phyloP scores from a whole-genome alignment of 2,329 filamentous ascomycete genomes.

The Stagonosporopsis rhizophila region DNA sequence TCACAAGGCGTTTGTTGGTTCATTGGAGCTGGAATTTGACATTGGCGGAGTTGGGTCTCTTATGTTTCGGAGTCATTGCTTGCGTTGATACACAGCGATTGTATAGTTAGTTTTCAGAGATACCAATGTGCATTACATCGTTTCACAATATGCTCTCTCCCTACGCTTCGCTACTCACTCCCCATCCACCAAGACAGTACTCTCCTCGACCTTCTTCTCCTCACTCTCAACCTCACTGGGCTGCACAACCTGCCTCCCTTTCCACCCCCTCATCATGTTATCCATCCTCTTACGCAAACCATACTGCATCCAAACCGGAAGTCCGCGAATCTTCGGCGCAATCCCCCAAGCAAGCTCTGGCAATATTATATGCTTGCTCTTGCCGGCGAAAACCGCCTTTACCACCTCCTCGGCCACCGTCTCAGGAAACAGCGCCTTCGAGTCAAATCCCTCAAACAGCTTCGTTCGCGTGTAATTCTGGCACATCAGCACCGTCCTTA shows the following conservation, averaged over 20 bases:
- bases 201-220: slow-evolving; percentile 33
- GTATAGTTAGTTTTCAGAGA: slow-evolving; percentile 3
- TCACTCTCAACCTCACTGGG: slow-evolving; percentile 40
- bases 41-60: neutral
- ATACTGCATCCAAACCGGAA: slow-evolving; percentile 71
- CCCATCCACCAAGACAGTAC: slow-evolving; percentile 24
- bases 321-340: slow-evolving; percentile 52
- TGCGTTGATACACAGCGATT: slow-evolving; percentile 1
- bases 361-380: slow-evolving; percentile 64
- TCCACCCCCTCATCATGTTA: slow-evolving; percentile 46
- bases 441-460: slow-evolving; percentile 65
- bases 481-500: slow-evolving; percentile 71
- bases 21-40: neutral
- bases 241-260: slow-evolving; percentile 49
- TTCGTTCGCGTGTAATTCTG: slow-evolving; percentile 68
- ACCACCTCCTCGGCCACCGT: slow-evolving; percentile 71
- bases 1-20: neutral
- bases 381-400: slow-evolving; percentile 64
- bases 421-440: slow-evolving; percentile 63
- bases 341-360: slow-evolving; percentile 54
- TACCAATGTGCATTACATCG: slow-evolving; percentile 3
- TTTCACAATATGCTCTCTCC: neutral
- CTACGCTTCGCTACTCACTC: neutral
- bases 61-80: neutral
- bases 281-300: slow-evolving; percentile 54